These are phyloP conservation scores for Talaromyces borbonicus DNA, from an alignment of 495 filamentous ascomycete genomes.

Conservation along the genomic window DNA sequence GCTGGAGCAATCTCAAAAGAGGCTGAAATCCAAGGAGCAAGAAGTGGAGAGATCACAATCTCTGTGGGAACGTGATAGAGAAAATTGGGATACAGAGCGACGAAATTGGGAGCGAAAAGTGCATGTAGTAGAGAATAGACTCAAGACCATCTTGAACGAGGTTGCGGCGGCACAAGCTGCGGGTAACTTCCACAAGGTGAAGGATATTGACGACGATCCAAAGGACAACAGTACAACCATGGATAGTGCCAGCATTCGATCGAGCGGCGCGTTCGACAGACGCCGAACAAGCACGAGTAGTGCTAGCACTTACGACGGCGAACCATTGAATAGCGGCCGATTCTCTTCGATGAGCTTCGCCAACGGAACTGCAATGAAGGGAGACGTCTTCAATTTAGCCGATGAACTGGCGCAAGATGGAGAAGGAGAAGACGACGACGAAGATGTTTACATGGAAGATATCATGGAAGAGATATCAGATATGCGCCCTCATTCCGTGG, in stretches of 20 bases:
- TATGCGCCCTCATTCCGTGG: slow-evolving; percentile 34
- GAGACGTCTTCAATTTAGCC: slow-evolving; percentile 66
- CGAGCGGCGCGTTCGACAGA: slow-evolving; percentile 51
- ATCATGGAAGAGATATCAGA: slow-evolving; percentile 37
- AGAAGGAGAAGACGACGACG: slow-evolving; percentile 56
- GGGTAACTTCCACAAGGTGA: slow-evolving; percentile 16
- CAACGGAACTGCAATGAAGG: slow-evolving; percentile 44
- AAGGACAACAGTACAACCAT: slow-evolving; percentile 38
- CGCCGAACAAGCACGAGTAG: slow-evolving; percentile 47
- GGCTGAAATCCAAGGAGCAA: slow-evolving; percentile 70
- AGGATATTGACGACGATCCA: slow-evolving; percentile 15
- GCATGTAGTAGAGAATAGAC: slow-evolving; percentile 75
- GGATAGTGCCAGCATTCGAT: slow-evolving; percentile 68
- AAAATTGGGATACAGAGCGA: slow-evolving; percentile 72
- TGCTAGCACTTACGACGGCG: slow-evolving; percentile 48
- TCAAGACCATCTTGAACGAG: slow-evolving; percentile 77
- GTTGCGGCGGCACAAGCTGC: slow-evolving; percentile 64
- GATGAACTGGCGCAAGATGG: slow-evolving; percentile 84
- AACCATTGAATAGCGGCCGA: slow-evolving; percentile 34
- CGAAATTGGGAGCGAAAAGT: slow-evolving; percentile 72
- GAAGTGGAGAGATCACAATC: slow-evolving; percentile 65
- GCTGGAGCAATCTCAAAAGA: slow-evolving; percentile 70
- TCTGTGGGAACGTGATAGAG: slow-evolving; percentile 71
- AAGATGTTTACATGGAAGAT: slow-evolving; percentile 15
- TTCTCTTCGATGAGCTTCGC: slow-evolving; percentile 53